These are phyloP conservation scores for Cyberlindnera xylosilytica DNA, from an alignment of 805 yeast genomes.

Conservation along the genomic window DNA sequence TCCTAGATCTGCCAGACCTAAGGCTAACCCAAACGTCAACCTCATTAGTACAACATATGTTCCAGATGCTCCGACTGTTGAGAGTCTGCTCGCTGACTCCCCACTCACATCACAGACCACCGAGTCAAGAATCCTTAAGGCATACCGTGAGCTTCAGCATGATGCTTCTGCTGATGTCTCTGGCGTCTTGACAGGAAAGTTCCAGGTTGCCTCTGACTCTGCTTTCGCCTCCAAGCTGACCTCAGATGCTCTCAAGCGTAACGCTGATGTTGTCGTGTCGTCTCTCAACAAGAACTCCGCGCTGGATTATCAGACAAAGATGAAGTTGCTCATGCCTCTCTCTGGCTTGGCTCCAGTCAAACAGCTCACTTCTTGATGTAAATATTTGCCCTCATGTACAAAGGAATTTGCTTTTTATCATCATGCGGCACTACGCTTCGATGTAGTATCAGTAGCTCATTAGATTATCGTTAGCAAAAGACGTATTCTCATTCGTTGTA, in stretches of 20 bases:
- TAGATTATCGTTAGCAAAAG: too few species aligned
- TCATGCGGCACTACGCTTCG: too few species aligned
- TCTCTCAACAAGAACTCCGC: conserved; percentile 26
- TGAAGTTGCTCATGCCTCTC: conserved; percentile 26
- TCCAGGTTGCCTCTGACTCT: conserved; percentile 5
- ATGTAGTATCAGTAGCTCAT: too few species aligned
- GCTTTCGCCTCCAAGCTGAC: conserved; percentile 16
- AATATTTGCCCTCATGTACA: not conserved
- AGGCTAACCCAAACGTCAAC: conserved; percentile 19
- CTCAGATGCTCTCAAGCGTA: conserved; percentile 19
- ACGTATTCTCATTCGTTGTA: conserved; percentile 22
- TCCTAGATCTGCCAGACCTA: not conserved
- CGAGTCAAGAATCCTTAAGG: conserved; percentile 22
- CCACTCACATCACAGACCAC: conserved; percentile 23
- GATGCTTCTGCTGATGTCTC: conserved; percentile 17
- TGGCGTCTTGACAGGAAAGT: conserved; percentile 21
- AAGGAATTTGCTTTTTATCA: not conserved
- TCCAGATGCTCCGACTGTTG: conserved; percentile 21
- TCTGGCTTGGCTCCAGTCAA: conserved; percentile 29
- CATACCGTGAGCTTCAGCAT: conserved; percentile 15
- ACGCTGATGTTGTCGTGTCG: conserved; percentile 26
- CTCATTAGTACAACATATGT: conserved; percentile 16
- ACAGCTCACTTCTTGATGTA: conserved; percentile 16
- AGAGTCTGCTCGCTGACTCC: conserved; percentile 11
- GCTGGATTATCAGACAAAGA: conserved; percentile 21